phyloP scores from a whole-genome alignment of 306 rosid species.

The Prunus fruticosa region DNA sequence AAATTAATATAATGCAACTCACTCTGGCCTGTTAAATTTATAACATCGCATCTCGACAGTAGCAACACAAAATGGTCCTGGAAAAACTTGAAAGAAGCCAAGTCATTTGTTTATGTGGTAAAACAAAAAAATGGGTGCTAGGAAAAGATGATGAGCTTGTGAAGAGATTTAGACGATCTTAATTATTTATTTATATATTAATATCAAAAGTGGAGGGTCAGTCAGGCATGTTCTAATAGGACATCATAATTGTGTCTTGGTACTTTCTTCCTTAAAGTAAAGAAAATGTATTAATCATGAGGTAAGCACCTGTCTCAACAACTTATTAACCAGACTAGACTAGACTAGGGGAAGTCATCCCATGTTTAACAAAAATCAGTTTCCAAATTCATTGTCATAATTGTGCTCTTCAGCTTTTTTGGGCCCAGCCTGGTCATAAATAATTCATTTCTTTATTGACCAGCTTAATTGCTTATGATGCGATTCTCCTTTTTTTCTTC shows the following conservation, averaged over 20 bases:
- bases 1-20: too few relatives aligned
- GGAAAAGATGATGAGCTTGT: background rate
- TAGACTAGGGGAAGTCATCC: constrained; percentile 3
- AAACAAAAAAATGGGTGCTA: background rate
- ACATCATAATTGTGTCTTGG: constrained; percentile 41
- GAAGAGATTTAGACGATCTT: constrained; percentile 1
- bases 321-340: constrained; percentile 9
- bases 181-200: background rate
- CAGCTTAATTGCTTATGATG: background rate
- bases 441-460: background rate
- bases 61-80: background rate
- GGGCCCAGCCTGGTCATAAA: too few relatives aligned
- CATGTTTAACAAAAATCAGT: constrained; percentile 1
- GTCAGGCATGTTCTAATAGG: constrained; percentile 19
- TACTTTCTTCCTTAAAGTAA: constrained; percentile 32
- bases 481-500: background rate
- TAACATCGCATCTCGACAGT: background rate
- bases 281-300: constrained; percentile 28
- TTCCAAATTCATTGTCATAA: constrained; percentile 9
- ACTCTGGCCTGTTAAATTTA: background rate
- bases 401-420: background rate
- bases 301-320: constrained; percentile 26
- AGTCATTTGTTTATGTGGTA: background rate
- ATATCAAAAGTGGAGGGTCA: constrained; percentile 7
- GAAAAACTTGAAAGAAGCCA: background rate